These are phyloP conservation scores for Petunia secreta DNA, from an alignment of 257 asterid species.

Conservation along the genomic window DNA sequence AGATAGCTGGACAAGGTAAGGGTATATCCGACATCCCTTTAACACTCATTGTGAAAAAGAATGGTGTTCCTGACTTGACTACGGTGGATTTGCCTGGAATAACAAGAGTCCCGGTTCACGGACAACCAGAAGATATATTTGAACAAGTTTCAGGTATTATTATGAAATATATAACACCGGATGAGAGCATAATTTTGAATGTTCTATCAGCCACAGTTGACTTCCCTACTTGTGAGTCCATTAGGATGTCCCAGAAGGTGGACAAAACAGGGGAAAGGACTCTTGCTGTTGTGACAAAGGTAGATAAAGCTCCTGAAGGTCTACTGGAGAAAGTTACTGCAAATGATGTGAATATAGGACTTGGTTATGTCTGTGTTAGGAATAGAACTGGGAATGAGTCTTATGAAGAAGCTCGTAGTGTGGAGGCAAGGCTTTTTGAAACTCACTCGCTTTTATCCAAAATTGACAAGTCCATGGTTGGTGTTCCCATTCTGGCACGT, in stretches of 20 bases:
- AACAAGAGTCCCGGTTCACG: constrained; percentile 45
- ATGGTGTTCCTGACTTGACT: constrained; percentile 45
- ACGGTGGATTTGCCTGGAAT: constrained; percentile 54
- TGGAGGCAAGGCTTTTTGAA: constrained; percentile 35
- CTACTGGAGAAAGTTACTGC: constrained; percentile 42
- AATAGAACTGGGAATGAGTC: constrained; percentile 36
- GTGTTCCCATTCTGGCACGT: constrained; percentile 42
- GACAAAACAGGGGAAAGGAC: constrained; percentile 42
- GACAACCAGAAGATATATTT: constrained; percentile 41
- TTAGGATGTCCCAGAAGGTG: constrained; percentile 41
- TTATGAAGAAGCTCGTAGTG: constrained; percentile 32
- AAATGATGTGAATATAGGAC: constrained; percentile 21
- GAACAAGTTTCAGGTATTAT: constrained; percentile 40
- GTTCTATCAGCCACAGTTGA: constrained; percentile 43
- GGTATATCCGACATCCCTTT: constrained; percentile 39
- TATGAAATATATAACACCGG: constrained; percentile 39
- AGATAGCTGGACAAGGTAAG: constrained; percentile 43
- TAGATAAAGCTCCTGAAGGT: constrained; percentile 40
- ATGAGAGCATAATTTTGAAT: constrained; percentile 42
- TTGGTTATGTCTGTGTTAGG: constrained; percentile 34
- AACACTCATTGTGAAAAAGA: constrained; percentile 45
- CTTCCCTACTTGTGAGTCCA: constrained; percentile 40
- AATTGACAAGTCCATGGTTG: constrained; percentile 40
- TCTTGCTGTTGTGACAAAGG: constrained; percentile 40
- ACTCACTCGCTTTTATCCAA: constrained; percentile 36